A percentile compares a stretch with the other conserved stretches of the same genome.
Evolutionary conservation across 805 yeast genomes (phyloP).

Genomic region (Saccharomycopsis lassenensis): DNA sequence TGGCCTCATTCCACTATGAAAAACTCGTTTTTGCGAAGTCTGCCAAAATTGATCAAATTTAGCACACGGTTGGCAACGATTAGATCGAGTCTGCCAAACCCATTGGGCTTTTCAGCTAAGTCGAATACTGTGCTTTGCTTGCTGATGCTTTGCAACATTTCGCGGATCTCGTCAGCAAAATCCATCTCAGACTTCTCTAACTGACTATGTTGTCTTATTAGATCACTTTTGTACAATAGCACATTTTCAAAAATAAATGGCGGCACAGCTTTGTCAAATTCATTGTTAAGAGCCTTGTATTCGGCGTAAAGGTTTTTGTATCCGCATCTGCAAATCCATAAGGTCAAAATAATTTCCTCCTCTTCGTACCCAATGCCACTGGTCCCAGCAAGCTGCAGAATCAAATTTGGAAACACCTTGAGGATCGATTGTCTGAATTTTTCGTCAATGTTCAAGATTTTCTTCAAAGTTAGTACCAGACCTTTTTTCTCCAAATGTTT

Average conservation of each 20-base stretch:
- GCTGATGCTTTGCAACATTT: not conserved
- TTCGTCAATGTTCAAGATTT: slow-evolving; percentile 43
- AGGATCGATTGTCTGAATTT: slow-evolving; percentile 30
- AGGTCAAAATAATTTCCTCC: slow-evolving; percentile 32
- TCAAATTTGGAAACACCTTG: no score
- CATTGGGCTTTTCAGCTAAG: no score
- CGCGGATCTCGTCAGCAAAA: not conserved
- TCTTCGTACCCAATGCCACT: no score
- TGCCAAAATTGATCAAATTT: slow-evolving; percentile 3
- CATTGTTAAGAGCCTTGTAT: slow-evolving; percentile 1
- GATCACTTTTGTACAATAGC: slow-evolving; percentile 9
- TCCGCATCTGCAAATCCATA: slow-evolving; percentile 52
- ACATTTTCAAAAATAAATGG: slow-evolving; percentile 6
- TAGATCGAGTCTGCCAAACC: slow-evolving; percentile 8
- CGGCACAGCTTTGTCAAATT: slow-evolving; percentile 11
- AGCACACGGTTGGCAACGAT: slow-evolving; percentile 6
- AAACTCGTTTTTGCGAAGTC: slow-evolving; percentile 10
- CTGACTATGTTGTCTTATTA: slow-evolving; percentile 1
- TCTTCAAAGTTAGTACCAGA: slow-evolving; percentile 49
- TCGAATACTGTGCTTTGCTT: slow-evolving; percentile 2
- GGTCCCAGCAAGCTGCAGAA: no score
- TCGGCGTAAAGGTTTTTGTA: slow-evolving; percentile 25
- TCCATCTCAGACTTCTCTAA: slow-evolving; percentile 1
- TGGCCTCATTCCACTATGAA: slow-evolving; percentile 6
- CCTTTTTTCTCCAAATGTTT: slow-evolving; percentile 22